A percentile compares a stretch with the other conserved stretches of the same genome.
phyloP scores from a whole-genome alignment of 441 rosid species.

The Jatropha podagrica region DNA sequence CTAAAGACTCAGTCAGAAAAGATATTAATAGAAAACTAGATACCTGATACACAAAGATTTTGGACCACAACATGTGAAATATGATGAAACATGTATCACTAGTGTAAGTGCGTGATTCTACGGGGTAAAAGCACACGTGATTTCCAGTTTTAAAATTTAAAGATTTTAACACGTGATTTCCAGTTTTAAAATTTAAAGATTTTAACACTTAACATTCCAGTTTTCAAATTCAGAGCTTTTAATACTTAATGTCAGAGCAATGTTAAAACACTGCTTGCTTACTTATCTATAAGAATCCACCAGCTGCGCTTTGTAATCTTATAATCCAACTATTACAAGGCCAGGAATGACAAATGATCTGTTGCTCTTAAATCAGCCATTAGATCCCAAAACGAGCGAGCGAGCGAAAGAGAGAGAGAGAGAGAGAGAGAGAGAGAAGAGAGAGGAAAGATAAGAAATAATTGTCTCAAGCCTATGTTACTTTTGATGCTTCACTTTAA shows the following conservation, averaged over 20 bases:
- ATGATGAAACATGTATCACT: not conserved
- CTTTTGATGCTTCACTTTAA: not conserved
- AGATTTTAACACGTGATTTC: not conserved
- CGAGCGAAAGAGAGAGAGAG: too few relatives aligned
- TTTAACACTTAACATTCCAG: too few relatives aligned
- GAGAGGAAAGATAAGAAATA: not conserved
- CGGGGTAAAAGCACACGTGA: not conserved
- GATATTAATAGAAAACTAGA: not conserved
- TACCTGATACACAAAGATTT: not conserved
- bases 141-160: not conserved
- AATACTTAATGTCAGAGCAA: not conserved
- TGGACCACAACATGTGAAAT: not conserved
- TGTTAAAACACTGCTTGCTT: not conserved
- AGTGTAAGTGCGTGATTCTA: not conserved
- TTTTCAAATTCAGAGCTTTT: not conserved
- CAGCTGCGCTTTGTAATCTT: not conserved
- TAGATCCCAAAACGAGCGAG: too few relatives aligned
- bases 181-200: not conserved
- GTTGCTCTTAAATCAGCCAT: not conserved
- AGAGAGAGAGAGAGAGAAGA: too few relatives aligned
- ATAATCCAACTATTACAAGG: not conserved
- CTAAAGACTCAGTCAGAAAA: constrained; percentile 1
- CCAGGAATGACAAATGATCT: not conserved
- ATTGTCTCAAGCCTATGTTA: not conserved
- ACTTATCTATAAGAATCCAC: not conserved